phyloP scores from a whole-genome alignment of 2,329 filamentous ascomycete species.

The Pseudogymnoascus sp. region DNA sequence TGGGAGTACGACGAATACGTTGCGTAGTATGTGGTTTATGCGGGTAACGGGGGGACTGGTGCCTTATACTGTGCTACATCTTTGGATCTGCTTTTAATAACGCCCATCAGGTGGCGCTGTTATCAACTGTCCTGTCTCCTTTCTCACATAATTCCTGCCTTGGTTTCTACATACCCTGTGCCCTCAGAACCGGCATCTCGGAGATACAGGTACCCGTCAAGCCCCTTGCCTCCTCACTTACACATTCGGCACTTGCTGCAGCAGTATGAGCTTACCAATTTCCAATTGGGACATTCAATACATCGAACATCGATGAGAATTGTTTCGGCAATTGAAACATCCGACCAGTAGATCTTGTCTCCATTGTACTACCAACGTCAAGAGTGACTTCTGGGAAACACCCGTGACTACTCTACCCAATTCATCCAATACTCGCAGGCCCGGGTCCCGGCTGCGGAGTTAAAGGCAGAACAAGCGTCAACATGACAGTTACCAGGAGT shows the following conservation, averaged over 20 bases:
- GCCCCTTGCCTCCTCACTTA: not conserved
- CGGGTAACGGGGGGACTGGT: not conserved
- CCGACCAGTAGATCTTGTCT: not conserved
- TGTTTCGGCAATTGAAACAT: not conserved
- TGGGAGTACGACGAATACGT: no score
- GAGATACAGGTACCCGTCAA: not conserved
- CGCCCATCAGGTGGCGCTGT: not conserved
- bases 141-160: not conserved
- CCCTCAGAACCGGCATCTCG: not conserved
- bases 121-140: not conserved
- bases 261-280: not conserved
- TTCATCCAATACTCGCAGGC: not conserved
- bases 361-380: not conserved
- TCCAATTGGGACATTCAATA: not conserved
- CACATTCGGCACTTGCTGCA: not conserved
- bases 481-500: not conserved
- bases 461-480: not conserved
- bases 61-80: constrained; percentile 1
- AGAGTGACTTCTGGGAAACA: not conserved
- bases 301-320: not conserved
- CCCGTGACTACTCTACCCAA: not conserved
- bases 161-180: not conserved
- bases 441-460: not conserved
- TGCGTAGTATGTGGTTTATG: not conserved
- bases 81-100: not conserved